Conservation (phyloP, 1,284 basidiomycete genomes). For the Paramarasmius palmivorus region DNA sequence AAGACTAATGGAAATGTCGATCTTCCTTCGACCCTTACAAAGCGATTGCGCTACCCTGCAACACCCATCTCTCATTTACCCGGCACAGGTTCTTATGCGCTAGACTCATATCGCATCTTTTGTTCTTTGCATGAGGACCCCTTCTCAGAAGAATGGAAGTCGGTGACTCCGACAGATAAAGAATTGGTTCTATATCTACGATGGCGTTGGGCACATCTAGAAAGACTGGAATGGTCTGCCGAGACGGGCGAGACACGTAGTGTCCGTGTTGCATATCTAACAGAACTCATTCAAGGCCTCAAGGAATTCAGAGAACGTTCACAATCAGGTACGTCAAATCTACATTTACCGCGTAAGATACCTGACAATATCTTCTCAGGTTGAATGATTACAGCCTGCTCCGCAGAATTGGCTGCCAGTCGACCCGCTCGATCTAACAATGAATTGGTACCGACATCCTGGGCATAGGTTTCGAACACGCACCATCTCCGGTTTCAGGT, state of each 20-base stretch:
- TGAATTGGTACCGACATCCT: background rate
- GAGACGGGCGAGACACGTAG: conserved; percentile 36
- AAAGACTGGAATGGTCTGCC: conserved; percentile 50
- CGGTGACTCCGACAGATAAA: conserved; percentile 60
- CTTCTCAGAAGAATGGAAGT: conserved; percentile 51
- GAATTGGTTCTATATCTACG: conserved; percentile 58
- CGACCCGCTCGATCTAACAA: conserved; percentile 59
- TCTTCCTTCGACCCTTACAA: background rate
- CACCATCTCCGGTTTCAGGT: conserved; percentile 83
- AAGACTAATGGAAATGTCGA: no score
- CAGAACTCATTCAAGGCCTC: conserved; percentile 36
- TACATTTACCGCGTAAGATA: background rate
- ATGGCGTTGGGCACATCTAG: conserved; percentile 65
- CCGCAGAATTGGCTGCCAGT: conserved; percentile 54
- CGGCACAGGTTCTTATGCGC: conserved; percentile 61
- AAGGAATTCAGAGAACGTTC: background rate
- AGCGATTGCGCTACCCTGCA: conserved; percentile 33
- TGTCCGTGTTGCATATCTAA: conserved; percentile 35
- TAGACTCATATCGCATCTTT: conserved; percentile 70
- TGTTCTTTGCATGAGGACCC: conserved; percentile 33
- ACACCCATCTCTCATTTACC: conserved; percentile 55
- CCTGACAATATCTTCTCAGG: background rate
- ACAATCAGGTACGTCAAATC: background rate
- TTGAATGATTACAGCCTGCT: conserved; percentile 37
- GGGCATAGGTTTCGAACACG: conserved; percentile 9